A percentile compares a stretch with the other conserved stretches of the same genome.
These are phyloP conservation scores for Elsinoe necatrix DNA, from an alignment of 2,329 filamentous ascomycete genomes.

Conservation along the genomic window DNA sequence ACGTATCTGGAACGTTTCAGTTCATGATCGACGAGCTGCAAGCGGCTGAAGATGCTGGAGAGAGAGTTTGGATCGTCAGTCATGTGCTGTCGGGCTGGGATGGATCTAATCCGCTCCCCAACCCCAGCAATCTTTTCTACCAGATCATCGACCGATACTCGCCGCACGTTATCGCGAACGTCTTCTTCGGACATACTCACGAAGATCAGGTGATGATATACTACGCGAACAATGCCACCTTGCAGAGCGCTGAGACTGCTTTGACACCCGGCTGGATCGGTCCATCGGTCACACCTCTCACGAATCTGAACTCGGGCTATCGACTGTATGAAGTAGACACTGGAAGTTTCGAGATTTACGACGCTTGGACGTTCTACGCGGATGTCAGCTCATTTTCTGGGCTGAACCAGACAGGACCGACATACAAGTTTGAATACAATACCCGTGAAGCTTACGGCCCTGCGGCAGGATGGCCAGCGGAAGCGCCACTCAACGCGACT, in stretches of 20 bases:
- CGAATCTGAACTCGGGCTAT: conserved; percentile 47
- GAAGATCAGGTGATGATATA: conserved; percentile 49
- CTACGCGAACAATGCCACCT: conserved; percentile 46
- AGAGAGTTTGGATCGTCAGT: conserved; percentile 48
- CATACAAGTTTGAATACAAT: conserved; percentile 44
- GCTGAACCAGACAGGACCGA: conserved; percentile 38
- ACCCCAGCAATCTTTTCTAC: conserved; percentile 48
- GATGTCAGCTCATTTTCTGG: conserved; percentile 40
- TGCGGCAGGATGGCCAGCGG: conserved; percentile 37
- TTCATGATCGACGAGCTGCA: conserved; percentile 47
- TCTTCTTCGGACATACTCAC: conserved; percentile 50
- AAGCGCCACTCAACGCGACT: conserved; percentile 48
- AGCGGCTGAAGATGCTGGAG: conserved; percentile 43
- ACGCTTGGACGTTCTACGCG: conserved; percentile 47
- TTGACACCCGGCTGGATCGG: conserved; percentile 46
- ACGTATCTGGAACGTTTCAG: conserved; percentile 41
- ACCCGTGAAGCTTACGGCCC: conserved; percentile 43
- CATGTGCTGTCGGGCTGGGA: conserved; percentile 51
- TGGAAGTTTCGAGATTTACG: conserved; percentile 45
- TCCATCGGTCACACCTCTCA: conserved; percentile 46
- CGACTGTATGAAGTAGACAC: conserved; percentile 49
- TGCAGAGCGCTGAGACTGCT: conserved; percentile 33
- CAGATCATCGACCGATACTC: conserved; percentile 48
- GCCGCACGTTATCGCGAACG: conserved; percentile 47
- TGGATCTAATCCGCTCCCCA: conserved; percentile 45